Conservation (phyloP, 106 monocot species). For the Ottelia alismoides region DNA sequence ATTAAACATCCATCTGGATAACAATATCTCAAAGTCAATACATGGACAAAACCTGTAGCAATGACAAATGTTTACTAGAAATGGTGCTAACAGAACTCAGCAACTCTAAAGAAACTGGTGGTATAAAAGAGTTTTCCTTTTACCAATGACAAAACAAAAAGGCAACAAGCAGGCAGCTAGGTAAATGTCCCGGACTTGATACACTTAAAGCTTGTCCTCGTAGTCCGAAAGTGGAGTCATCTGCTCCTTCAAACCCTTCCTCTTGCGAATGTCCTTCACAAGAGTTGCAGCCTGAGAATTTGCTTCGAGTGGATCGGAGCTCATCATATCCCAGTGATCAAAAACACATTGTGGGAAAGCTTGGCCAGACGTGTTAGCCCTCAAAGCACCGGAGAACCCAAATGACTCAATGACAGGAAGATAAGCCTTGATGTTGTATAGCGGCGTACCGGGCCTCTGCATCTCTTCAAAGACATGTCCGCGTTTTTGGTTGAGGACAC, state of each 20-base stretch:
- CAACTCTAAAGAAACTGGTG: no score
- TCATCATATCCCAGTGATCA: conserved; percentile 42
- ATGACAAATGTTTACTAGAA: no score
- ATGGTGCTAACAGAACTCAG: no score
- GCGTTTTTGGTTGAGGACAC: conserved; percentile 38
- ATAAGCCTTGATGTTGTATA: conserved; percentile 41
- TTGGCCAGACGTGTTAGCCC: conserved; percentile 31
- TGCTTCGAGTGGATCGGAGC: conserved; percentile 22
- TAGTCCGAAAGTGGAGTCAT: conserved; percentile 32
- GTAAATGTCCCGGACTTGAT: neutral
- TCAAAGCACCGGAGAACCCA: conserved; percentile 24
- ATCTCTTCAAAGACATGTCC: conserved; percentile 37
- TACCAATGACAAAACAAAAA: no score
- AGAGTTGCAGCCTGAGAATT: conserved; percentile 7
- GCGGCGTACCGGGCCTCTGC: conserved; percentile 32
- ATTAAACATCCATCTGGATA: no score
- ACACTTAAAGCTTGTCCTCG: conserved; percentile 32
- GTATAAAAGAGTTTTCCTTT: no score
- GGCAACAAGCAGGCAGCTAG: neutral
- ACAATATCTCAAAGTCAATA: no score
- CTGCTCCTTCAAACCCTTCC: conserved; percentile 36
- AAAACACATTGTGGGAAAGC: conserved; percentile 36
- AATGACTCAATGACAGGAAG: conserved; percentile 34
- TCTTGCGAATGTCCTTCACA: conserved; percentile 22
- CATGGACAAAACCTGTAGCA: no score